Percentiles rank a stretch among this genome's conserved stretches.
These are phyloP conservation scores for Haplosporangium gracile DNA, from an alignment of 192 early-diverging fungal genomes.

Conservation along the genomic window DNA sequence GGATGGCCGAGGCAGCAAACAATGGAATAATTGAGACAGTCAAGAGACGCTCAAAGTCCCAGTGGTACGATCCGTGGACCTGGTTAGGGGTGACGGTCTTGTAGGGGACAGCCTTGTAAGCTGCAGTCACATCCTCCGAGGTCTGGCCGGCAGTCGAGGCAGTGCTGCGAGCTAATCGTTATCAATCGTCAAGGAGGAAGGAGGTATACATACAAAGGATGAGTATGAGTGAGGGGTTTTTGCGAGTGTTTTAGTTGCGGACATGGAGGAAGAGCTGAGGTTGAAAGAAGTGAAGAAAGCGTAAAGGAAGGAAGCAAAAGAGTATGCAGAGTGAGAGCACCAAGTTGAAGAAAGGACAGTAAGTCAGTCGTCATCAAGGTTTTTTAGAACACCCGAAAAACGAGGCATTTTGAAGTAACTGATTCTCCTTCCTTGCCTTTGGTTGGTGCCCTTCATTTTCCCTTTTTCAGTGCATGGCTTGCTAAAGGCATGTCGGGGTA, in stretches of 20 bases:
- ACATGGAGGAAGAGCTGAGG: neutral
- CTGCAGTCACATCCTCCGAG: constrained; percentile 26
- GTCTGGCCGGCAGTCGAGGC: constrained; percentile 26
- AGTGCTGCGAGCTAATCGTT: constrained; percentile 28
- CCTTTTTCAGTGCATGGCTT: neutral
- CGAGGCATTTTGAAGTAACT: constrained; percentile 1
- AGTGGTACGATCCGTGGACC: constrained; percentile 92
- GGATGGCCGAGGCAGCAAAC: constrained; percentile 74
- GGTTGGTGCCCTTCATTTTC: neutral
- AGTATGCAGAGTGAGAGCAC: neutral
- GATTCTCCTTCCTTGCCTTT: neutral
- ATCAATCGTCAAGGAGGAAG: neutral
- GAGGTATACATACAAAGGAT: neutral
- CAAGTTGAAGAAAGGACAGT: neutral
- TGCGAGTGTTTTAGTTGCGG: neutral
- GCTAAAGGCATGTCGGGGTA: neutral
- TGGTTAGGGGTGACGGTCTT: constrained; percentile 66
- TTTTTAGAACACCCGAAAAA: neutral
- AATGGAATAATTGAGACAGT: constrained; percentile 82
- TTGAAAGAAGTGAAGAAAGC: neutral
- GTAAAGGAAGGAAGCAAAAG: neutral
- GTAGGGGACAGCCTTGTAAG: constrained; percentile 57
- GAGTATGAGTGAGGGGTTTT: neutral
- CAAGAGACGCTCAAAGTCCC: constrained; percentile 90
- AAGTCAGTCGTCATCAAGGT: neutral